These are phyloP conservation scores for Arachis monticola DNA, from an alignment of 331 rosid species.

Conservation along the genomic window DNA sequence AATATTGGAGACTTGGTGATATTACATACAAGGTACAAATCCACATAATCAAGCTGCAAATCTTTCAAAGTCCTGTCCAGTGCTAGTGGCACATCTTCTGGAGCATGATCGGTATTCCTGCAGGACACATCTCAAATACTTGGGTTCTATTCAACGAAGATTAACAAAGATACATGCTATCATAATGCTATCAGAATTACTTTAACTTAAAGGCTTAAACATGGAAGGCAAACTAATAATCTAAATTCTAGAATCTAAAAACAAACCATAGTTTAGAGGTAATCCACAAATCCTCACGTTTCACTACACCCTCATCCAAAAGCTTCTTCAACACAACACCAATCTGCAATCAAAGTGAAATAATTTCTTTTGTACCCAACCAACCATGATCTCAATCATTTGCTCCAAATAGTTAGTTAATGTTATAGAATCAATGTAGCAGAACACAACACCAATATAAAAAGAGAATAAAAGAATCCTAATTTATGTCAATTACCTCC, in stretches of 20 bases:
- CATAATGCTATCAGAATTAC: constrained; percentile 3
- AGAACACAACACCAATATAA: neutral
- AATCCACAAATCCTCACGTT: constrained; percentile 83
- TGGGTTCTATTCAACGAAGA: constrained; percentile 6
- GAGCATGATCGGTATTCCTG: constrained; percentile 79
- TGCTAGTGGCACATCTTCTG: constrained; percentile 71
- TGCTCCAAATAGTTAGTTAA: neutral
- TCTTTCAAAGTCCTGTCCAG: constrained; percentile 67
- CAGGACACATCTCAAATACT: constrained; percentile 13
- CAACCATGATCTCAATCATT: constrained; percentile 2
- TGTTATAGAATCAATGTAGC: neutral
- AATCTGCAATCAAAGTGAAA: constrained; percentile 50
- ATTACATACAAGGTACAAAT: constrained; percentile 73
- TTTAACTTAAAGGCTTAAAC: neutral
- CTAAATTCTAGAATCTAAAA: constrained; percentile 15
- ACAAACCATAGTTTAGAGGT: constrained; percentile 84
- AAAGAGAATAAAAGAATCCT: neutral
- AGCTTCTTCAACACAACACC: constrained; percentile 66
- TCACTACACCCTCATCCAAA: constrained; percentile 71
- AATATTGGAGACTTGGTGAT: constrained; percentile 27
- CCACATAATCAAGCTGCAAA: constrained; percentile 76
- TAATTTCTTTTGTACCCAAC: neutral
- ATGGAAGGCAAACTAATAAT: neutral
- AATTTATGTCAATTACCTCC: constrained; percentile 52
- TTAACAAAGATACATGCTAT: neutral